Conservation (phyloP, 306 rosid species). For the Casuarina equisetifolia region DNA sequence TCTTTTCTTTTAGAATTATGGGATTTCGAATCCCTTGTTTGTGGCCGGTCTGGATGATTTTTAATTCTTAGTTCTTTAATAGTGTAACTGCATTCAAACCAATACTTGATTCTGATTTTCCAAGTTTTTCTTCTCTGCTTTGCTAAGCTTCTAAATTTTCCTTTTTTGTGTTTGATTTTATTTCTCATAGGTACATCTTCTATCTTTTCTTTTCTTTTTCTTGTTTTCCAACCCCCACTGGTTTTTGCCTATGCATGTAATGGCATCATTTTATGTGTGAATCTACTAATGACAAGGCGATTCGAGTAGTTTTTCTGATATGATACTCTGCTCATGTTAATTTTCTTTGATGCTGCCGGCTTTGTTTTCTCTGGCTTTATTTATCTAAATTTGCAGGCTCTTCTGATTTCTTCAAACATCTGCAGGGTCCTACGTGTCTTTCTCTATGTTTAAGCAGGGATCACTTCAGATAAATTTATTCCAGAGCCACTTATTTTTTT, state of each 20-base stretch:
- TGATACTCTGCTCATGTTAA: not conserved
- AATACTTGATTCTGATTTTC: not conserved
- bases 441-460: conserved; percentile 3
- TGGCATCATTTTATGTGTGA: not conserved
- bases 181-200: not conserved
- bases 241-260: not conserved
- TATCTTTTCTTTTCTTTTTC: not conserved
- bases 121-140: not conserved
- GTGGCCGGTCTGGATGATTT: not conserved
- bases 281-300: not conserved
- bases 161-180: not conserved
- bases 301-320: not conserved
- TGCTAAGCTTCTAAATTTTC: not conserved
- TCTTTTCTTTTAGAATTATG: not conserved
- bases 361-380: not conserved
- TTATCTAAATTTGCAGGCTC: not conserved
- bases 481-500: not conserved
- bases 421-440: conserved; percentile 7
- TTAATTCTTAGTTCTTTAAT: not conserved
- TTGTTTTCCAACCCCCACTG: not conserved
- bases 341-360: conserved; percentile 2
- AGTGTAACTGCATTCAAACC: not conserved
- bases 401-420: conserved; percentile 8
- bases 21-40: not conserved
- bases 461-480: not conserved